Evolutionary conservation across 306 rosid genomes (phyloP).

Genomic region (Cicer yamashitae): DNA sequence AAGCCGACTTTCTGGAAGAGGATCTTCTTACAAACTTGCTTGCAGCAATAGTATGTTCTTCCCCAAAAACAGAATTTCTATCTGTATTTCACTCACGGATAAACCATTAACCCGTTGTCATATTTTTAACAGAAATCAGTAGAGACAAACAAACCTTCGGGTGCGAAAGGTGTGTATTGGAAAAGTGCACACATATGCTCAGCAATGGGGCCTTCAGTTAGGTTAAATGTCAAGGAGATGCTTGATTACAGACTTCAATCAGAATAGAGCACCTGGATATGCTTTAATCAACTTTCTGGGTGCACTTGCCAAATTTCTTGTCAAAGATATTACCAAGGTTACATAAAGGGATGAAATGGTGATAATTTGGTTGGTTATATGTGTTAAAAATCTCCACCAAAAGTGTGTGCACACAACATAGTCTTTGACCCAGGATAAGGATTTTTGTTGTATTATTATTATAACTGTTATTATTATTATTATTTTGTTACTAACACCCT

Average conservation of each 20-base stretch:
- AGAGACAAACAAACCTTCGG: slow-evolving; percentile 87
- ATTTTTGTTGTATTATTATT: slow-evolving; percentile 48
- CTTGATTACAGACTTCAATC: slow-evolving; percentile 77
- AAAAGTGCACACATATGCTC: slow-evolving; percentile 94
- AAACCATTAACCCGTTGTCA: not conserved
- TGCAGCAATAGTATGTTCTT: slow-evolving; percentile 78
- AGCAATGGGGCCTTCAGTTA: slow-evolving; percentile 95
- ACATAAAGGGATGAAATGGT: slow-evolving; percentile 48
- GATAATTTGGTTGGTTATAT: slow-evolving; percentile 38
- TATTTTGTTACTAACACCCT: slow-evolving; percentile 46
- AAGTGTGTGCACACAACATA: slow-evolving; percentile 36
- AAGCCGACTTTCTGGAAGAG: slow-evolving; percentile 83
- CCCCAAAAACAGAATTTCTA: slow-evolving; percentile 11
- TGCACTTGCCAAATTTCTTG: slow-evolving; percentile 43
- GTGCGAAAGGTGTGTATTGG: slow-evolving; percentile 98
- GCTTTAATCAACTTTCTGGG: slow-evolving; percentile 50
- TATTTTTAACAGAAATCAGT: slow-evolving; percentile 76
- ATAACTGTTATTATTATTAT: too few species aligned
- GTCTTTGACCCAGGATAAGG: slow-evolving; percentile 58
- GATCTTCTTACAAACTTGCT: slow-evolving; percentile 85
- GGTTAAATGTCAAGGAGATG: slow-evolving; percentile 85
- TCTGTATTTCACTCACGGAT: slow-evolving; percentile 13
- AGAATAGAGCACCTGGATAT: slow-evolving; percentile 59
- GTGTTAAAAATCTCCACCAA: slow-evolving; percentile 44
- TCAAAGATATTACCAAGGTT: slow-evolving; percentile 59